Conservation (phyloP, 2,329 filamentous ascomycete genomes). For the Xylariaceae sp. region DNA sequence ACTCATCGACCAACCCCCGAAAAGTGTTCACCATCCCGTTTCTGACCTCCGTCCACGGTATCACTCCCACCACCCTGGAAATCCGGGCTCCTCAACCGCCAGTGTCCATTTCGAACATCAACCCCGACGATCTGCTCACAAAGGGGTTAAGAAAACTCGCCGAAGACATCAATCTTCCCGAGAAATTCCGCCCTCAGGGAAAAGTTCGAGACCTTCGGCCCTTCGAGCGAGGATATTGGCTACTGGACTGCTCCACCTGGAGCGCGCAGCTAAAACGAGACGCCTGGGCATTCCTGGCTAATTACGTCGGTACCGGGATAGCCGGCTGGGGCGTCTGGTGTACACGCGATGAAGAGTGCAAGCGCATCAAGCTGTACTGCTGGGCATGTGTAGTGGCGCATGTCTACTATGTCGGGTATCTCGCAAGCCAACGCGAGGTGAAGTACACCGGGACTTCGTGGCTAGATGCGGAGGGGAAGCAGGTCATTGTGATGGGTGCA, state of each 20-base stretch:
- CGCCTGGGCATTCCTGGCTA: conserved; percentile 60
- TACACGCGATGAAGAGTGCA: conserved; percentile 39
- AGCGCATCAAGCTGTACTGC: conserved; percentile 64
- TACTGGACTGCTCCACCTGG: conserved; percentile 58
- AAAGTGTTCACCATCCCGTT: conserved; percentile 20
- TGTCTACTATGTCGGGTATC: conserved; percentile 69
- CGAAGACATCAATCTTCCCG: conserved; percentile 45
- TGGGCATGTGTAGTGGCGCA: conserved; percentile 73
- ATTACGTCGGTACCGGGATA: conserved; percentile 54
- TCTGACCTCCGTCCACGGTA: conserved; percentile 20
- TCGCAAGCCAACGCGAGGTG: conserved; percentile 64
- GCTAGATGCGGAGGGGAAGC: conserved; percentile 59
- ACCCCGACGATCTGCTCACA: conserved; percentile 52
- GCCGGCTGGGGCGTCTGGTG: conserved; percentile 68
- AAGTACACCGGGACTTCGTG: conserved; percentile 57
- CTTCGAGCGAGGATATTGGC: conserved; percentile 78
- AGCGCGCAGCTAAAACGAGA: conserved; percentile 40
- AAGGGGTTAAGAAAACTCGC: conserved; percentile 50
- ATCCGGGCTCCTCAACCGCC: conserved; percentile 54
- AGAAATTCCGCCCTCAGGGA: conserved; percentile 49
- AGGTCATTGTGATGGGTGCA: conserved; percentile 42
- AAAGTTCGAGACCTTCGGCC: conserved; percentile 47
- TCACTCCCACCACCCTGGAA: conserved; percentile 36
- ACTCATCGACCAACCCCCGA: conserved; percentile 15
- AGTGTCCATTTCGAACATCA: conserved; percentile 41